These are phyloP conservation scores for Mycena citricolor DNA, from an alignment of 1,284 basidiomycete species.

Conservation along the genomic window DNA sequence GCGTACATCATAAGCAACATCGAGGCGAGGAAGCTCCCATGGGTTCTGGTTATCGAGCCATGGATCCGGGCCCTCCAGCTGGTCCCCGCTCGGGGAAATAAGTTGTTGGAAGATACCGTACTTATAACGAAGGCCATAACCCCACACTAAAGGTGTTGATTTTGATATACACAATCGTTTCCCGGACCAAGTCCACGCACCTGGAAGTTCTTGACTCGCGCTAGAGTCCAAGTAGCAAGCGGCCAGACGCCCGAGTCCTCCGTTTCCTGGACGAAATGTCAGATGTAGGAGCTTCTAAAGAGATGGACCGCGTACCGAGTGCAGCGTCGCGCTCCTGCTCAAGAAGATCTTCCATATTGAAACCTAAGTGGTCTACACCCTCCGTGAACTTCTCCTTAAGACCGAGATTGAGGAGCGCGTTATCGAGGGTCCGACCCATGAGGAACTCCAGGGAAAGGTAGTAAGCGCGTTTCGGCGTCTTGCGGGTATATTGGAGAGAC, in stretches of 20 bases:
- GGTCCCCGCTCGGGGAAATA: conserved; percentile 79
- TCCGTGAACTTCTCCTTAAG: conserved; percentile 74
- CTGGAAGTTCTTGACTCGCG: conserved; percentile 65
- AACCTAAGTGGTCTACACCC: conserved; percentile 75
- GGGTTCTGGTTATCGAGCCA: conserved; percentile 88
- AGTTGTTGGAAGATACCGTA: conserved; percentile 96
- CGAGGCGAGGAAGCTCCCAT: conserved; percentile 24
- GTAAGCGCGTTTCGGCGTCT: conserved; percentile 81
- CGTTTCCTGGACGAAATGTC: conserved; percentile 70
- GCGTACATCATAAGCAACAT: conserved; percentile 44
- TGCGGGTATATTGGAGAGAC: conserved; percentile 58
- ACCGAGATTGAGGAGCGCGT: conserved; percentile 85
- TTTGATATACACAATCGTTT: conserved; percentile 1
- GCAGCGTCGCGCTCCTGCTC: conserved; percentile 88
- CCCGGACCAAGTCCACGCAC: background rate
- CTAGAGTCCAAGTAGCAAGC: conserved; percentile 90
- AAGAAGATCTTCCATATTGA: conserved; percentile 83
- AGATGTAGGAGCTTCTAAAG: background rate
- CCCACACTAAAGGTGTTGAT: conserved; percentile 61
- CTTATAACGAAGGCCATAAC: conserved; percentile 85
- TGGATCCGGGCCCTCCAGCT: conserved; percentile 88
- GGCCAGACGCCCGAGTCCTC: conserved; percentile 86
- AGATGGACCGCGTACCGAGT: background rate
- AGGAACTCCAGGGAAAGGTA: conserved; percentile 89
- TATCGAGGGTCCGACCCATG: conserved; percentile 88